A percentile compares a stretch with the other conserved stretches of the same genome.
Evolutionary conservation across 2,329 filamentous ascomycete species (phyloP).

Genomic region (Colletotrichum horii): DNA sequence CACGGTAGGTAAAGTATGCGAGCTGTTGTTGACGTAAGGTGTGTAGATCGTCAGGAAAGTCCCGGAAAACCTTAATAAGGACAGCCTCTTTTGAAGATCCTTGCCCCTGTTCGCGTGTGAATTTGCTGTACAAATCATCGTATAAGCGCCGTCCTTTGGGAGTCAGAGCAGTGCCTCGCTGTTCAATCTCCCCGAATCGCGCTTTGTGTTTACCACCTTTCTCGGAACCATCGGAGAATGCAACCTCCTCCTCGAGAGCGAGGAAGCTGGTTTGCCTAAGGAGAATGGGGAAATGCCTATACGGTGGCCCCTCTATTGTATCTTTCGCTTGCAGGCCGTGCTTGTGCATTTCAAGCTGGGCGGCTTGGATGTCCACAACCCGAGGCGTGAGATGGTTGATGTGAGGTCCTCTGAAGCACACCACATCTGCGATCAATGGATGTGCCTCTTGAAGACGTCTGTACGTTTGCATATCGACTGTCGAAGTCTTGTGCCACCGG

Average conservation of each 20-base stretch:
- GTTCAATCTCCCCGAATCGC: slow-evolving; percentile 58
- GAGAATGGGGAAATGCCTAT: slow-evolving; percentile 47
- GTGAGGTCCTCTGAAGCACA: slow-evolving; percentile 44
- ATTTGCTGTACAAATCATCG: slow-evolving; percentile 44
- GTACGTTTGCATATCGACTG: slow-evolving; percentile 45
- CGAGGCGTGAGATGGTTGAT: slow-evolving; percentile 60
- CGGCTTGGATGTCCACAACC: slow-evolving; percentile 51
- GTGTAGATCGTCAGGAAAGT: slow-evolving; percentile 45
- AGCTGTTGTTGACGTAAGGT: slow-evolving; percentile 37
- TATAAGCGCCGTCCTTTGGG: slow-evolving; percentile 48
- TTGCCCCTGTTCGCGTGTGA: background rate
- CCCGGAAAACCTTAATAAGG: slow-evolving; percentile 33
- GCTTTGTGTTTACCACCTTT: slow-evolving; percentile 46
- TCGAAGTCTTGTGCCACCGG: slow-evolving; percentile 47
- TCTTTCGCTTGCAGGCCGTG: slow-evolving; percentile 49
- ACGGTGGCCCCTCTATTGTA: slow-evolving; percentile 55
- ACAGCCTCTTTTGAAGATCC: background rate
- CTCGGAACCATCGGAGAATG: slow-evolving; percentile 35
- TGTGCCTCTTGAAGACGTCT: slow-evolving; percentile 43
- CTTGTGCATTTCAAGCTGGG: slow-evolving; percentile 45
- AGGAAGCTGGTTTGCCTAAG: slow-evolving; percentile 59
- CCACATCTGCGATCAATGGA: slow-evolving; percentile 53
- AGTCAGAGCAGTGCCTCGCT: slow-evolving; percentile 55
- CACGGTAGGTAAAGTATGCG: slow-evolving; percentile 42
- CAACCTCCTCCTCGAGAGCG: slow-evolving; percentile 52